phyloP scores from a whole-genome alignment of 257 asterid species.

The Leptodermis oblonga region DNA sequence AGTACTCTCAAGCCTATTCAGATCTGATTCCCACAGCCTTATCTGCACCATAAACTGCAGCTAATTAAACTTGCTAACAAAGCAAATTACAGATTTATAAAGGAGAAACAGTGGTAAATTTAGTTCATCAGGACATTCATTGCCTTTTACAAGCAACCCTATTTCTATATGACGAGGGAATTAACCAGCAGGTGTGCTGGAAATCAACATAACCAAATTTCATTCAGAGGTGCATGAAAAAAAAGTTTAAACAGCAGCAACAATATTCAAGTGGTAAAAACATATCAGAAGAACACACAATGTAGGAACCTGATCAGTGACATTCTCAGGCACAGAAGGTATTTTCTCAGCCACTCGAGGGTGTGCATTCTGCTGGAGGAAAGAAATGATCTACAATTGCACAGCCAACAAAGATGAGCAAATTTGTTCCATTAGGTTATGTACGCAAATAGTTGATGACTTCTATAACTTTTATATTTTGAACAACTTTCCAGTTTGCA shows the following conservation, averaged over 20 bases:
- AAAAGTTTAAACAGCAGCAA: background rate
- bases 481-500: background rate
- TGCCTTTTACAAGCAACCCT: background rate
- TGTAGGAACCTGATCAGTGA: constrained; percentile 72
- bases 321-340: constrained; percentile 96
- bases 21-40: constrained; percentile 90
- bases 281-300: background rate
- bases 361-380: constrained; percentile 97
- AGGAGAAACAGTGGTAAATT: background rate
- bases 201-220: no score
- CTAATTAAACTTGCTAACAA: background rate
- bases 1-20: constrained; percentile 75
- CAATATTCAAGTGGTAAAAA: no score
- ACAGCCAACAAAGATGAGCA: background rate
- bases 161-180: background rate
- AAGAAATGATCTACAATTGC: constrained; percentile 75
- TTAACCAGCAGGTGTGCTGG: no score
- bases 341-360: constrained; percentile 83
- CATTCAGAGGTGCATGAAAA: background rate
- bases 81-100: background rate
- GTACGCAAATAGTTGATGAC: background rate
- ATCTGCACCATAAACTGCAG: constrained; percentile 40
- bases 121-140: background rate
- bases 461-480: background rate
- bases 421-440: background rate